These are phyloP conservation scores for Cercospora sesami DNA, from an alignment of 2,329 filamentous ascomycete genomes.

Conservation along the genomic window DNA sequence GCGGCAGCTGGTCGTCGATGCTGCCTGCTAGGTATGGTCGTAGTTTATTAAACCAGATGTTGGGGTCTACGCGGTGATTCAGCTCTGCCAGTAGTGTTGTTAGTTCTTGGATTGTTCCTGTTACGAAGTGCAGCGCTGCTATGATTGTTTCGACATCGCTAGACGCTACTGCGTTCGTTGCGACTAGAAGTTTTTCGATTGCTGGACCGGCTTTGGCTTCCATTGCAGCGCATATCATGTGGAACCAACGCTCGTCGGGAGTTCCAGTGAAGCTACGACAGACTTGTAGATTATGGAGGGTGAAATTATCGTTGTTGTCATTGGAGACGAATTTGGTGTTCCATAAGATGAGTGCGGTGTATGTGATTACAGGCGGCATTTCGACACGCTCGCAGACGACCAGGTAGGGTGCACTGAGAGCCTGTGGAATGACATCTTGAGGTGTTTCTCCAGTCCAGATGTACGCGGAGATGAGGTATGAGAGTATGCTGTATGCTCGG, in stretches of 20 bases:
- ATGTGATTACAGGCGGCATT: not conserved
- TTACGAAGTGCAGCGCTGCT: not conserved
- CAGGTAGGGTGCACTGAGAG: not conserved
- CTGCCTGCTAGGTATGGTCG: not conserved
- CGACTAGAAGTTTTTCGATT: not conserved
- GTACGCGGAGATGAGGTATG: not conserved
- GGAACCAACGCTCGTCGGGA: not conserved
- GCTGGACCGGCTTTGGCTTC: not conserved
- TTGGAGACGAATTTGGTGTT: not conserved
- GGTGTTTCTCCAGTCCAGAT: not conserved
- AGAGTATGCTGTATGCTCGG: not conserved
- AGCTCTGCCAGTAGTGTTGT: not conserved
- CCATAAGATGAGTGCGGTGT: not conserved
- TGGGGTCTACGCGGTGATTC: not conserved
- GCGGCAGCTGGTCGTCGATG: not conserved
- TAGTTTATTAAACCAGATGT: not conserved
- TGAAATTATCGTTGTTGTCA: not conserved
- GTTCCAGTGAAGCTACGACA: not conserved
- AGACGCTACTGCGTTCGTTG: not conserved
- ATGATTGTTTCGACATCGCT: not conserved
- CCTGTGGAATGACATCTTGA: not conserved
- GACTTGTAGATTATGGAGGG: not conserved
- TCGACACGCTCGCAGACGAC: not conserved
- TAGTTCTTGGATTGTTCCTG: not conserved
- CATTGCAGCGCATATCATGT: not conserved